Evolutionary conservation across 2,329 filamentous ascomycete species (phyloP), one percentile per base, ranked within the genome.

Genomic region (Pseudocercospora fijiensis): DNA sequence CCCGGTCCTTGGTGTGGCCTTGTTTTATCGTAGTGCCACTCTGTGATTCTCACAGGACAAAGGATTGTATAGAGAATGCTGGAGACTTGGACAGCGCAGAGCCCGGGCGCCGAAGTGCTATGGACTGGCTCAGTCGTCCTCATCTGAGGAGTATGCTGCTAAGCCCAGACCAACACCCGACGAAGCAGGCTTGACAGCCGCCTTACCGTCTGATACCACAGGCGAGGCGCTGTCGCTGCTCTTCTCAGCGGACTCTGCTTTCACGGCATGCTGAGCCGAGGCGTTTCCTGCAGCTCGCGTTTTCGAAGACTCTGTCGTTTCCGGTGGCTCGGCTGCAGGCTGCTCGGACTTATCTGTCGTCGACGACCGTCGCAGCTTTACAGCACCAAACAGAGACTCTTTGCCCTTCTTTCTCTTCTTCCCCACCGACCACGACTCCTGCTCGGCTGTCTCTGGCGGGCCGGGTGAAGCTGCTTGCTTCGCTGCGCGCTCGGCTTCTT

Each of bases 401-500:
- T 68, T 67, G 1, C 67, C 70, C 60, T 74, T 74, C 69, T 73
- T 75, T 27, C 79, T 69, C 80, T 82, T 65, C 57, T 67, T 64
- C 24, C 68, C 67, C 3, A 65, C 67, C 4, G 61, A 47, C 57
- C 71, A 70, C 28, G 57, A 56, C 57, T 65, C 68, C 13, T 55
- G 55, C 49, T 67, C 68, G 20, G 76, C 79, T 67, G 81, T 81
- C 70, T 86, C 84, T 0, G 80, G 81, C 65, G 84, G 80, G 64
- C 85, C 82, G 58, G 82, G 83, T 65, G 85, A 56, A 6, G 28
- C 64, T 45, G 60, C 62, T 5, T 24, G 61, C 78, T 61, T 70
- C 4, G 66, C 76, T 30, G 77, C 80, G 68, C 82, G 82, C 73
- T 88, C 85, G 0, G 82, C 84, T 66, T 86, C 82, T 66, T 87